Evolutionary conservation across 805 yeast genomes (phyloP).

Genomic region (Ogataea sp.): DNA sequence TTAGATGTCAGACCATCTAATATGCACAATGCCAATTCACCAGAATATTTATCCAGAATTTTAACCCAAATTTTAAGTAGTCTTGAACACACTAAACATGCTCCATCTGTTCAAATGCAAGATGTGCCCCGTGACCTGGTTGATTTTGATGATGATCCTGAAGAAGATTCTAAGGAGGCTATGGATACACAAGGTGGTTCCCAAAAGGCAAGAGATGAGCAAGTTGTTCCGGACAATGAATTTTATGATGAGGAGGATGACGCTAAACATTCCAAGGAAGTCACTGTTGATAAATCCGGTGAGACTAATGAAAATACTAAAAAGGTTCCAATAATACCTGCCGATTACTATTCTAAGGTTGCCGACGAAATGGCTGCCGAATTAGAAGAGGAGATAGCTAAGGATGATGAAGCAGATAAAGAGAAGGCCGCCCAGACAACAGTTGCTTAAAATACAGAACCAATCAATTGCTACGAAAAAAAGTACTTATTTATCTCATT

Average conservation of each 20-base stretch:
- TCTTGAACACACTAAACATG: conserved; percentile 84
- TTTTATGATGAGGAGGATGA: conserved; percentile 61
- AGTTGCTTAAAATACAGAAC: background rate
- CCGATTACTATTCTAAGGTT: conserved; percentile 16
- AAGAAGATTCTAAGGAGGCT: conserved; percentile 73
- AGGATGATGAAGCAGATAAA: conserved; percentile 7
- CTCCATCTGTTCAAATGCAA: conserved; percentile 95
- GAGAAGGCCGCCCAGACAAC: background rate
- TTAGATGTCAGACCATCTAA: conserved; percentile 91
- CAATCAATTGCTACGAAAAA: no score
- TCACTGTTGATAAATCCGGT: conserved; percentile 10
- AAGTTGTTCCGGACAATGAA: conserved; percentile 66
- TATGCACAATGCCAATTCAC: conserved; percentile 93
- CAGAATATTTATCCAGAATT: conserved; percentile 83
- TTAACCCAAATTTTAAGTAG: conserved; percentile 68
- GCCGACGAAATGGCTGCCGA: conserved; percentile 22
- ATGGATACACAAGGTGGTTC: conserved; percentile 91
- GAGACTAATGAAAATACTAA: background rate
- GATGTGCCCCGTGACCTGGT: conserved; percentile 85
- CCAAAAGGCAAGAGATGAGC: conserved; percentile 71
- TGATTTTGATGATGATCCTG: conserved; percentile 70
- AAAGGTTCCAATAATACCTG: background rate
- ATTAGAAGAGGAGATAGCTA: conserved; percentile 14
- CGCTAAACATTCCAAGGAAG: conserved; percentile 20
- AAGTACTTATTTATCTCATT: no score